Percentiles rank a stretch among this genome's conserved stretches.
Conservation (phyloP, 495 filamentous ascomycete genomes). For the Penicillium odoratum region DNA sequence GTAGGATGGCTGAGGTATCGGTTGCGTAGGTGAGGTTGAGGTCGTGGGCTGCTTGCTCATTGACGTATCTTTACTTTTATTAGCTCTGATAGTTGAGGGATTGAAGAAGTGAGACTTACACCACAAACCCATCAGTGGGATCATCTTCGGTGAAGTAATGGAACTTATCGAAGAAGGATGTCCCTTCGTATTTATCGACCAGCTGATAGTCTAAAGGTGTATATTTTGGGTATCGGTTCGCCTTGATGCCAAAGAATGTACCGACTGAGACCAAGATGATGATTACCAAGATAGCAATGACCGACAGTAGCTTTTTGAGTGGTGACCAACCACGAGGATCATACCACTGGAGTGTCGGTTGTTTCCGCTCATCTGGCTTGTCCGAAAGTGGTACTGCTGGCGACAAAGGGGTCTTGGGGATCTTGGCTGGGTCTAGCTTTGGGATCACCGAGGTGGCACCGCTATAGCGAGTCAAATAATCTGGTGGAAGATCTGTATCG, state of each 20-base stretch:
- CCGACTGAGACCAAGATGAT: constrained; percentile 56
- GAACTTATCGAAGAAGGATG: constrained; percentile 53
- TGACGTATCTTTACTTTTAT: constrained; percentile 32
- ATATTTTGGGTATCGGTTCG: constrained; percentile 56
- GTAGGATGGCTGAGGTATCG: constrained; percentile 47
- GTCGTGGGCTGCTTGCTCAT: constrained; percentile 25
- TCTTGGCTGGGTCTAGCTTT: constrained; percentile 16
- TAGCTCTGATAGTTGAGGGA: background rate
- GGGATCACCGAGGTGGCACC: constrained; percentile 21
- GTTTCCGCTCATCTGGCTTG: background rate
- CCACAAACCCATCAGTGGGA: constrained; percentile 53
- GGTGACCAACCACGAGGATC: constrained; percentile 52
- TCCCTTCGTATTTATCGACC: constrained; percentile 51
- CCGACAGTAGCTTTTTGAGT: constrained; percentile 43
- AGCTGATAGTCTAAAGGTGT: constrained; percentile 47
- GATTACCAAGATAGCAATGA: constrained; percentile 33
- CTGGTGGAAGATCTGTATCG: constrained; percentile 18
- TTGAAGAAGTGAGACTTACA: constrained; percentile 30
- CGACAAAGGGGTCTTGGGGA: constrained; percentile 17
- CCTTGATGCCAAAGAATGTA: constrained; percentile 48
- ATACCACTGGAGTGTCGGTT: constrained; percentile 34
- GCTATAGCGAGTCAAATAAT: constrained; percentile 26
- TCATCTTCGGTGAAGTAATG: constrained; percentile 54
- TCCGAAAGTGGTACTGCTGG: constrained; percentile 4
- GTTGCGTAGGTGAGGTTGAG: constrained; percentile 55